Evolutionary conservation across 495 filamentous ascomycete species (phyloP).

Genomic region (Aspergillus leporis): DNA sequence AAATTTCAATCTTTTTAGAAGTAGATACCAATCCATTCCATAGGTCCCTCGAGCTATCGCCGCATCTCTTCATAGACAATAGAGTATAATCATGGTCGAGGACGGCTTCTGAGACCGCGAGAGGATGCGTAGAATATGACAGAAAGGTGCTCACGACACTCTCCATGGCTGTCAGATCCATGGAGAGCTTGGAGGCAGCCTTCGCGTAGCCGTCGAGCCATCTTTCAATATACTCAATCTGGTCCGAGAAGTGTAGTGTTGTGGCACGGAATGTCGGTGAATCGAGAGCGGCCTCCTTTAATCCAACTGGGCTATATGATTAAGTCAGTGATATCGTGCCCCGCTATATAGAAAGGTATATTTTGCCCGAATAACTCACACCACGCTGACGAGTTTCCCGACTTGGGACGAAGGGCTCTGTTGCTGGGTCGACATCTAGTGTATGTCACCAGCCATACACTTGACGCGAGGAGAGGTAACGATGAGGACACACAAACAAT

Average conservation of each 20-base stretch:
- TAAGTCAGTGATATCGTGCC: constrained; percentile 18
- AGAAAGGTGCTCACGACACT: constrained; percentile 72
- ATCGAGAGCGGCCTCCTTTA: constrained; percentile 94
- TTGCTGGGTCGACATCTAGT: constrained; percentile 50
- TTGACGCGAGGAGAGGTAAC: constrained; percentile 25
- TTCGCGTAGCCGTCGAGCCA: constrained; percentile 90
- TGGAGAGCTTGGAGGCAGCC: constrained; percentile 71
- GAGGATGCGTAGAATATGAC: constrained; percentile 66
- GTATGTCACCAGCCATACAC: constrained; percentile 44
- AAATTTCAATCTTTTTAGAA: constrained; percentile 71
- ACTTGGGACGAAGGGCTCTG: constrained; percentile 47
- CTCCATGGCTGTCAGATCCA: constrained; percentile 72
- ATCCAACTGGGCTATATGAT: constrained; percentile 68
- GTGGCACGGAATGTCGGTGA: constrained; percentile 92
- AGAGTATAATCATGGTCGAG: constrained; percentile 95
- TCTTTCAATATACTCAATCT: constrained; percentile 86
- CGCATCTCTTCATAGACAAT: constrained; percentile 78
- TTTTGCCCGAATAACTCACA: constrained; percentile 38
- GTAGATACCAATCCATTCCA: constrained; percentile 74
- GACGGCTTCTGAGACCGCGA: constrained; percentile 70
- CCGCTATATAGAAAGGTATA: background rate
- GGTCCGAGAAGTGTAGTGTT: constrained; percentile 84
- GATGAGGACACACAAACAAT: constrained; percentile 10
- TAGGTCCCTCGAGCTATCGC: constrained; percentile 80
- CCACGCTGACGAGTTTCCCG: constrained; percentile 57